Base-by-base conservation (phyloP, 2,329 filamentous ascomycete species). In the Golovinomyces cichoracearum region DNA sequence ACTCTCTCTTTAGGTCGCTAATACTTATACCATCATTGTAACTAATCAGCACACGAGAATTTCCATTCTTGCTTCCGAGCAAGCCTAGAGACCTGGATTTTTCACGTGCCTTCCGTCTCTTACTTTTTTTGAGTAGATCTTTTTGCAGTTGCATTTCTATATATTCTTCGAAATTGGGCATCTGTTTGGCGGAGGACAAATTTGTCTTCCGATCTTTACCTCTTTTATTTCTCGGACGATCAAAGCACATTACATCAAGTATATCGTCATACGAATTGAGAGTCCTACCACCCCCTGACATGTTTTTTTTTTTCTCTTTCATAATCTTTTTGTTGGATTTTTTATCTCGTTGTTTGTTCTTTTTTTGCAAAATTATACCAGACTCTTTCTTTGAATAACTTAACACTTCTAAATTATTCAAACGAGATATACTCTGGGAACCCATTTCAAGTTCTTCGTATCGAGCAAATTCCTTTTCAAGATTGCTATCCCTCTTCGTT, bases 171-270 rank as follows among this genome's bases (percentile, higher is more conserved):
- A 83, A 61, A 48, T 86, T 81, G 0, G 73, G 74, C 55, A 86
- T 81, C 0, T 72, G 73, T 7, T 80, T 61, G 19, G 73, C 66
- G 13, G 68, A 62, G 4, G 67, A 65, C 42, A 70, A 62, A 48
- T 69, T 66, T 42, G 66, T 68, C 52, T 73, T 72, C 13, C 69
- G 68, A 40, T 74, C 75, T 61, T 81, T 83, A 54, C 71, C 66
- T 57, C 74, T 78, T 52, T 70, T 72, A 5, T 85, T 61, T 48
- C 76, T 83, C 1, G 78, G 76, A 23, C 77, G 70, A 15, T 81
- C 72, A 64, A 81, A 38, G 17, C 33, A 21, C 78, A 90, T 88
- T 41, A 92, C 67, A 58, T 93, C 84, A 53, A 93, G 78, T 7
- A 76, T 80, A 51, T 79, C 75, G 68, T 49, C 73, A 2, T 71